Conservation (phyloP, 306 rosid species). For the Abrus precatorius region DNA sequence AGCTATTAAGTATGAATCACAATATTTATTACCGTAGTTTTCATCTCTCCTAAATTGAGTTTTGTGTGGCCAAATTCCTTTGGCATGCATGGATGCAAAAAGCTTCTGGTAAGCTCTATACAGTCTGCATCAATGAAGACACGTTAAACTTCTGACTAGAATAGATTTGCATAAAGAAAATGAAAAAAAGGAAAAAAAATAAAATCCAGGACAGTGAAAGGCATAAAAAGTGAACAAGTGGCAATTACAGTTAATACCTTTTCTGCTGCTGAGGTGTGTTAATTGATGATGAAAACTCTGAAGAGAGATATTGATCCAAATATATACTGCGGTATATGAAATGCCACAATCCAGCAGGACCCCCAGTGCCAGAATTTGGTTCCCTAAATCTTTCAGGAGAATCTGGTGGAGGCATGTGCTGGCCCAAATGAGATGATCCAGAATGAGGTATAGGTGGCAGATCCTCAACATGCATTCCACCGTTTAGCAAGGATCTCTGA, state of each 20-base stretch:
- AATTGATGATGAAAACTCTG: conserved; percentile 82
- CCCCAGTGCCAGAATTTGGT: conserved; percentile 67
- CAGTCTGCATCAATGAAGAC: conserved; percentile 67
- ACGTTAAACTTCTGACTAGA: conserved; percentile 42
- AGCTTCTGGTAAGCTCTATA: conserved; percentile 94
- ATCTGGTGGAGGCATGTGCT: conserved; percentile 73
- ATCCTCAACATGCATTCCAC: conserved; percentile 97
- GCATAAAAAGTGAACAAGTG: conserved; percentile 30
- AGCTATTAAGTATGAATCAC: not conserved
- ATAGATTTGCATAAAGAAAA: not conserved
- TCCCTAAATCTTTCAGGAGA: conserved; percentile 80
- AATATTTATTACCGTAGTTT: conserved; percentile 73
- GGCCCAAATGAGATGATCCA: conserved; percentile 74
- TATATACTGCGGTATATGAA: conserved; percentile 93
- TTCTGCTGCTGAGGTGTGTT: conserved; percentile 79
- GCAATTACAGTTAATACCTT: conserved; percentile 57
- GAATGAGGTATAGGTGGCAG: conserved; percentile 73
- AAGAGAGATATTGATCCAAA: conserved; percentile 92
- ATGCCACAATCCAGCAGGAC: conserved; percentile 98
- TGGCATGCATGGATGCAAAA: conserved; percentile 90
- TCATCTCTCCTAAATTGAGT: conserved; percentile 99
- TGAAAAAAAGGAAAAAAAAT: too few species aligned
- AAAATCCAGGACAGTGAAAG: conserved; percentile 2
- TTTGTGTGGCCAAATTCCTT: conserved; percentile 90
- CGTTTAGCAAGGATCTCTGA: conserved; percentile 97